A percentile compares a stretch with the other conserved stretches of the same genome.
These are phyloP conservation scores for Larix sibirica DNA, from an alignment of 83 land plant genomes.

Conservation along the genomic window DNA sequence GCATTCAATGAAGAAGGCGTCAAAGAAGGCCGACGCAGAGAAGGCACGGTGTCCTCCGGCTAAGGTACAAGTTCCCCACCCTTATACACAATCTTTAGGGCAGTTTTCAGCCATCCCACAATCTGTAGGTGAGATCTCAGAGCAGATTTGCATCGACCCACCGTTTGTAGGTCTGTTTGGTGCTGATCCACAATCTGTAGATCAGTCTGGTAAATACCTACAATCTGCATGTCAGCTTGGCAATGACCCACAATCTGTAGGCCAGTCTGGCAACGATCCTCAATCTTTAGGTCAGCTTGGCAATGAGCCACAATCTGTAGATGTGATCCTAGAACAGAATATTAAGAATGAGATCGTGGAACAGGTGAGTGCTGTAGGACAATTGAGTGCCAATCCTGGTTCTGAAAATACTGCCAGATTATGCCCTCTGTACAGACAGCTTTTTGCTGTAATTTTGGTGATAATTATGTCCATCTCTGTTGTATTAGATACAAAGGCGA, in stretches of 20 bases:
- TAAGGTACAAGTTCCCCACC: neutral
- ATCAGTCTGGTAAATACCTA: neutral
- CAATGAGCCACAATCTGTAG: neutral
- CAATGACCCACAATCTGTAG: neutral
- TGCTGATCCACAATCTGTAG: neutral
- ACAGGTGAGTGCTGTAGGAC: neutral
- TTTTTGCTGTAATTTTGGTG: neutral
- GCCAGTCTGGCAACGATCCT: neutral
- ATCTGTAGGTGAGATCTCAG: neutral
- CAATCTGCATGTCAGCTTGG: neutral
- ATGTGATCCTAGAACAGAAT: neutral
- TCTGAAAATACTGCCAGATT: neutral
- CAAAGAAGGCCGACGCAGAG: neutral
- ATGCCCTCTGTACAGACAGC: neutral
- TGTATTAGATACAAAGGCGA: neutral
- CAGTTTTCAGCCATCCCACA: neutral
- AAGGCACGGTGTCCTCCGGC: neutral
- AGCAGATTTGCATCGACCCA: neutral
- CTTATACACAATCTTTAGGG: neutral
- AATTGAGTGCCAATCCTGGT: too few species aligned
- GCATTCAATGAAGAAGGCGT: slow-evolving; percentile 2
- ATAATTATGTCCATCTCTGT: neutral
- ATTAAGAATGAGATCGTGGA: neutral
- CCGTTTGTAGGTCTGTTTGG: neutral
- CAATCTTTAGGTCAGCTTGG: neutral